Base-by-base conservation (phyloP, 805 yeast genomes). In the Saturnispora sanitii region DNA sequence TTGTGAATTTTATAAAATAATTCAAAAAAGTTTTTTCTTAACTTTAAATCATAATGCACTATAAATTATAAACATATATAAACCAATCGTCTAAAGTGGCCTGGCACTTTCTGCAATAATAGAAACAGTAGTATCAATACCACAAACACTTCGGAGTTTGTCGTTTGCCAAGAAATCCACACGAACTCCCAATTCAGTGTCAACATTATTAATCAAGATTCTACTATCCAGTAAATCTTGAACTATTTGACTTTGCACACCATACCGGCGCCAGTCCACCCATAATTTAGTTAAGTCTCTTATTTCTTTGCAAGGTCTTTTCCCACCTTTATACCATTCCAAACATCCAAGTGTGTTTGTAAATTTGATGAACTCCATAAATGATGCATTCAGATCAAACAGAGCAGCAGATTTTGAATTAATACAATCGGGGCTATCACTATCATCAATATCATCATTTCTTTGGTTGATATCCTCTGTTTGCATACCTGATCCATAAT, bases 191-290 rank as follows among this genome's bases (percentile, higher is more conserved):
- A 41, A 15, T 23, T 43, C 41, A 4, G 22, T 1, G 36, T 48
- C 46, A 17, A 23, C 31, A 13, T 45, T 42, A 12, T 41, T 42
- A 13, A 32, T 27, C 21, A 34, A 40, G 3, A 4, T 11, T n/a
- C 22, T 39, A 8, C 37, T 44, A 19, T 19, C 19, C 18, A 38
- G 17, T 13, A 37, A 46, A 30, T 45, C 43, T 19, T 16, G 43
- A 19, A 31, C 43, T n/a, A 50, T 19, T 9, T 41, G 31, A 8
- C 60, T 58, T 17, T 45, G 22, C 19, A 46, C 39, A 1, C 62
- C 61, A 39, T 54, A 48, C 35, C 55, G 32, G 42, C 58, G 58
- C 45, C 60, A 60, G 39, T 57, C 61, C 22, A 60, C 44, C 44
- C 59, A 58, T n/a, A 56, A 42, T 33, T 54, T 55, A 22, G 54